Evolutionary conservation across 2,329 filamentous ascomycete species (phyloP), one percentile per base, ranked within the genome.

Genomic region (Calonectria hawksworthii): DNA sequence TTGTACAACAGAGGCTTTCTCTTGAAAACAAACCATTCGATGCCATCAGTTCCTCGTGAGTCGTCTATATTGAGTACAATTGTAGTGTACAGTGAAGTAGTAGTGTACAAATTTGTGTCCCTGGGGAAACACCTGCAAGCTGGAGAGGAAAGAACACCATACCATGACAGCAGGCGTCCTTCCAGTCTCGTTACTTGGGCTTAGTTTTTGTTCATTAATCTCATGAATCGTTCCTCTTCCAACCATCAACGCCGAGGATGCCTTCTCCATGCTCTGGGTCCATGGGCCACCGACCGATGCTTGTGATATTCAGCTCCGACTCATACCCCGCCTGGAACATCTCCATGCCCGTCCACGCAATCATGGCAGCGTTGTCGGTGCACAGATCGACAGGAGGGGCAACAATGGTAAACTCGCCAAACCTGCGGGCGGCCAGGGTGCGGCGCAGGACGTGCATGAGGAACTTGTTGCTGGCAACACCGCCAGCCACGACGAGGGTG

Each of bases 361-460:
- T 96, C 97, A 99, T 99, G 63, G 96, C 95, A 16, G 97, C 97
- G 84, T 99, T 99, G 82, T 99, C 97, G 0, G 95, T 98, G 83
- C 97, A 99, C 68, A 96, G 88, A 52, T 89, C 88, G 13, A 91
- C 85, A 3, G 96, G 96, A n/a, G 97, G 96, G 70, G 94, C 94
- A 36, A 93, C 85, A 10, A 98, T 84, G 14, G 88, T 80, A 34
- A 98, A 83, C 76, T 91, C 80, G 0, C 83, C 82, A 81, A 92
- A 93, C 0, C 94, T 94, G 54, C 94, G 90, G n/a, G 88, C 90
- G 76, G 93, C 90, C 52, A 98, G 83, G 56, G 88, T 87, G 9
- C 83, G 75, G 41, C 88, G 85, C 69, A 92, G 82, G 54, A 99
- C 89, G 80, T 93, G 90, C 83, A 93, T 91, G 52, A 99, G 87